Evolutionary conservation across 129 eudicot genomes (phyloP).

Genomic region (Pulicaria dysenterica): DNA sequence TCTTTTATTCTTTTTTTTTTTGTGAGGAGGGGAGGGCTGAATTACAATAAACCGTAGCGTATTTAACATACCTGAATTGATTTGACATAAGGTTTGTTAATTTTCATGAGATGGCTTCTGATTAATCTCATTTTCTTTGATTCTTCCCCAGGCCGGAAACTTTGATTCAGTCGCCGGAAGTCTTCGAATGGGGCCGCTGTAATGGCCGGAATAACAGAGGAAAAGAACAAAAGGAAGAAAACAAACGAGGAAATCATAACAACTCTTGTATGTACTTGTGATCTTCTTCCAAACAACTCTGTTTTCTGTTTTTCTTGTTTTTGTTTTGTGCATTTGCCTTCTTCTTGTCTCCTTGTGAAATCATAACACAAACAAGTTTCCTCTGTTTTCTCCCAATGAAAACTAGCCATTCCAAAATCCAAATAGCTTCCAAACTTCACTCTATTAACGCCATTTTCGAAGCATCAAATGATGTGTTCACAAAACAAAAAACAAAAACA

Average conservation of each 20-base stretch:
- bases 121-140: constrained; percentile 66
- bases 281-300: constrained; percentile 32
- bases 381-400: constrained; percentile 38
- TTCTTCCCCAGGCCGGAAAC: constrained; percentile 51
- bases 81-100: constrained; percentile 81
- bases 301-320: constrained; percentile 19
- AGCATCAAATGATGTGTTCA: constrained; percentile 34
- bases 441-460: constrained; percentile 51
- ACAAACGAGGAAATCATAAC: constrained; percentile 61
- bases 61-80: constrained; percentile 59
- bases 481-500: constrained; percentile 19
- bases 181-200: constrained; percentile 32
- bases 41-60: background rate
- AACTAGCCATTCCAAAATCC: constrained; percentile 25
- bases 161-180: constrained; percentile 38
- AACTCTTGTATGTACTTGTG: constrained; percentile 43
- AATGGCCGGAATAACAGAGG: constrained; percentile 46
- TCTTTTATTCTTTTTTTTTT: too few species aligned
- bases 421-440: constrained; percentile 30
- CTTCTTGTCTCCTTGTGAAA: constrained; percentile 52
- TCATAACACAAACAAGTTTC: constrained; percentile 33
- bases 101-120: constrained; percentile 65
- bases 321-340: constrained; percentile 44
- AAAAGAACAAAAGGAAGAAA: constrained; percentile 49
- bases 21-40: background rate